Percentiles rank a stretch among this genome's conserved stretches.
Conservation (phyloP, 2,329 filamentous ascomycete genomes). For the Verticillium nonalfalfae region DNA sequence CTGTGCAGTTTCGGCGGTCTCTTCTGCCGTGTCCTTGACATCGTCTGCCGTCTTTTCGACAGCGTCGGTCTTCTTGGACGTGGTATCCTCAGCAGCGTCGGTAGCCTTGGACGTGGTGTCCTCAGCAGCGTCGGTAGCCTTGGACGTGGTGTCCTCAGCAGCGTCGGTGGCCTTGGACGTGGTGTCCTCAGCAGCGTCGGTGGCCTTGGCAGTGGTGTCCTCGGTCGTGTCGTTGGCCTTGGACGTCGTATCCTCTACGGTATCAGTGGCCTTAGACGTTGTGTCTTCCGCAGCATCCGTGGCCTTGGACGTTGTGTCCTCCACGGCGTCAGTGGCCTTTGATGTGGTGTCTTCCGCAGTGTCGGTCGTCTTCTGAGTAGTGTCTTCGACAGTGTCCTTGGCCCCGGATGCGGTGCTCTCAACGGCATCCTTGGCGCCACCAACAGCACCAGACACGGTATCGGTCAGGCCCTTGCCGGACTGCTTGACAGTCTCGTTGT, state of each 20-base stretch:
- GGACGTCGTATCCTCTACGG: background rate
- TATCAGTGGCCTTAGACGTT: background rate
- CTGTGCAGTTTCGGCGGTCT: slow-evolving; percentile 1
- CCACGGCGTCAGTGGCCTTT: slow-evolving; percentile 1
- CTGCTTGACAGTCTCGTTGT: background rate
- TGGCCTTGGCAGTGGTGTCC: slow-evolving; percentile 2
- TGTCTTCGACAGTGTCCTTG: slow-evolving; percentile 4
- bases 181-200: too few species aligned
- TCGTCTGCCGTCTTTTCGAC: background rate
- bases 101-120: background rate
- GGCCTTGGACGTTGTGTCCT: slow-evolving; percentile 5
- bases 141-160: too few species aligned
- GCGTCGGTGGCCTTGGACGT: too few species aligned
- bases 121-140: background rate
- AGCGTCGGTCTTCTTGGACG: background rate
- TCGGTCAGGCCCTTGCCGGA: slow-evolving; percentile 4
- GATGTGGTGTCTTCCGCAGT: background rate
- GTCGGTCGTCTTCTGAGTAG: slow-evolving; percentile 3
- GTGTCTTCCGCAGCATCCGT: background rate
- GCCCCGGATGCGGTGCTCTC: slow-evolving; percentile 2
- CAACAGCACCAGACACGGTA: background rate
- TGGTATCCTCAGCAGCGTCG: background rate
- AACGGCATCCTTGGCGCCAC: slow-evolving; percentile 1
- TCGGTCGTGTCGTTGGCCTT: background rate
- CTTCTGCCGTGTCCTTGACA: background rate